These are phyloP conservation scores for Musa schizocarpa DNA, from an alignment of 176 grass and related monocot species.

Conservation along the genomic window DNA sequence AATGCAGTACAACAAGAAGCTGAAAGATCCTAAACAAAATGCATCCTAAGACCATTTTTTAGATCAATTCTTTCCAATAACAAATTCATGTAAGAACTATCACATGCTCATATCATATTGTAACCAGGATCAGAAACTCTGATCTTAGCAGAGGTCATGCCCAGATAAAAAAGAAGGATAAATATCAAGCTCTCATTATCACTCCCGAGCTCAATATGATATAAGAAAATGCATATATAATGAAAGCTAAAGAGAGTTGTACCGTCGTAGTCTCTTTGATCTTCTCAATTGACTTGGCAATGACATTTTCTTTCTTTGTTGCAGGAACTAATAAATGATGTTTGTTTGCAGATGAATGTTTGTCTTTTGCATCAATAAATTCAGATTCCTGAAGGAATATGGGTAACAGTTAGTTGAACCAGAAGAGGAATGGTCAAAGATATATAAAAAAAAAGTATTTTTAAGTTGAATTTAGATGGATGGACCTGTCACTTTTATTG, in stretches of 20 bases:
- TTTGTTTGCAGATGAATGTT: slow-evolving; percentile 13
- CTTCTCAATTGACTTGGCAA: slow-evolving; percentile 88
- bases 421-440: not conserved
- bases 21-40: no score
- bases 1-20: no score
- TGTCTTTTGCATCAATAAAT: slow-evolving; percentile 29
- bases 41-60: not conserved
- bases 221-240: not conserved
- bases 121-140: no score
- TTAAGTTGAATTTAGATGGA: not conserved
- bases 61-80: not conserved
- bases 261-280: slow-evolving; percentile 88
- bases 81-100: not conserved
- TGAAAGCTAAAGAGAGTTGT: slow-evolving; percentile 15
- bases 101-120: not conserved
- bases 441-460: not conserved
- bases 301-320: slow-evolving; percentile 63
- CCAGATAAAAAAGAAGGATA: no score
- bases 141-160: no score
- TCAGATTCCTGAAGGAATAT: slow-evolving; percentile 35
- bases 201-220: slow-evolving; percentile 7
- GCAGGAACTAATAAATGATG: slow-evolving; percentile 21
- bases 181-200: not conserved
- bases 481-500: not conserved
- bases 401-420: not conserved